Evolutionary conservation across 2,329 filamentous ascomycete genomes (phyloP), one percentile per base, ranked within the genome.

Genomic region (Onygenales sp.): DNA sequence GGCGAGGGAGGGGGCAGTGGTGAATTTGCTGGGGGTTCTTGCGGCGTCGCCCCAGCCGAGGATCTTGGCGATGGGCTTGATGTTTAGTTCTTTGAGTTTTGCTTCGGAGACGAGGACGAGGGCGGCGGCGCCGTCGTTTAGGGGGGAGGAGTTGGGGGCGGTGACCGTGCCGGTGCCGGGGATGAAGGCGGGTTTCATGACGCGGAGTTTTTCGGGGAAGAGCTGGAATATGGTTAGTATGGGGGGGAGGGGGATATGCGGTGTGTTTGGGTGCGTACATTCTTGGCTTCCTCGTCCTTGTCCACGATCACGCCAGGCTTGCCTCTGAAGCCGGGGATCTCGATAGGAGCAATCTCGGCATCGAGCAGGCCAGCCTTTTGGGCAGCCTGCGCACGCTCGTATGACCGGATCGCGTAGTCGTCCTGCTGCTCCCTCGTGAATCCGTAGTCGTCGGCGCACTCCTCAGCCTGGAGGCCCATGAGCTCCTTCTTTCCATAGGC

Each of bases 41-140:
- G 87, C 93, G 54, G 93, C 92, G 68, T 98, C 93, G 63, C 85
- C 93, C 93, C 93, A 98, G 65, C 93, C 93, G 57, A 93, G 85
- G 66, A 98, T 97, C 81, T 94, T 95, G 68, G 89, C 93, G 59
- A 98, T 80, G 54, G 93, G 93, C 74, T 87, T 96, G 60, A 97
- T 79, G 66, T 84, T 84, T 61, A 96, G 85, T 75, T 93, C 85
- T 79, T 95, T 91, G 66, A 98, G 78, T 75, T 94, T 95, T 56
- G 86, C 86, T 77, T 96, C 92, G 43, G 91, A 96, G 63, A 94
- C 89, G 60, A 98, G 86, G 56, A 98, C 88, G 56, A 97, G 77
- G 55, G 93, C 93, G 21, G 91, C 86, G 52, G 90, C 92, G 61
- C 93, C 93, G 70, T 98, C 93, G 68, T 94, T 96, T 65, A 98